Percentiles rank a stretch among this genome's conserved stretches.
These are phyloP conservation scores for Apiospora koreana DNA, from an alignment of 2,329 filamentous ascomycete genomes.

Conservation along the genomic window DNA sequence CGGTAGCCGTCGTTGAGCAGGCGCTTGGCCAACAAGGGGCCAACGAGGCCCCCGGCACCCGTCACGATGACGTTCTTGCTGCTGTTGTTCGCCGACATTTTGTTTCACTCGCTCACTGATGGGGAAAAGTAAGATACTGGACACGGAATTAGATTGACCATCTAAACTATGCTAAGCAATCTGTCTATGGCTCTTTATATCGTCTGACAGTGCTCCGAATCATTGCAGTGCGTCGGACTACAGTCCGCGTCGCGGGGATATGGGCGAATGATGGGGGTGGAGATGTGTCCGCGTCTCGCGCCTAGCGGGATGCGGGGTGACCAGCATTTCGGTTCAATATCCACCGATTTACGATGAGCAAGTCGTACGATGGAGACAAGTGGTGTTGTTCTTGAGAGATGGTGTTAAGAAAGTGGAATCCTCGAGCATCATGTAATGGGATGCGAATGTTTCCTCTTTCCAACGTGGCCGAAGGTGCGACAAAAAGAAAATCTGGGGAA, in stretches of 20 bases:
- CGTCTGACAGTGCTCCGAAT: neutral
- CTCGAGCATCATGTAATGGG: neutral
- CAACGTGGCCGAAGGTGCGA: neutral
- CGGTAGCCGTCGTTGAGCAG: slow-evolving; percentile 42
- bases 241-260: slow-evolving; percentile 3
- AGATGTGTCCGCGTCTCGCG: neutral
- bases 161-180: neutral
- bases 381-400: neutral
- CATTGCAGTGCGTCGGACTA: neutral
- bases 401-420: neutral
- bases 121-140: too few relatives aligned
- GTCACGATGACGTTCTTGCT: slow-evolving; percentile 37
- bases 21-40: slow-evolving; percentile 38
- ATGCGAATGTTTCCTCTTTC: neutral
- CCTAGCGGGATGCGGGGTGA: slow-evolving; percentile 6
- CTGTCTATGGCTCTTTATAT: neutral
- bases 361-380: neutral
- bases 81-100: slow-evolving; percentile 10
- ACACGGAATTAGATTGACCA: neutral
- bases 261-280: neutral
- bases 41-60: slow-evolving; percentile 35
- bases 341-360: neutral
- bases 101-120: neutral
- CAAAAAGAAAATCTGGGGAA: neutral
- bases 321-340: neutral